Evolutionary conservation across 306 rosid species (phyloP).

Genomic region (Cercis canadensis): DNA sequence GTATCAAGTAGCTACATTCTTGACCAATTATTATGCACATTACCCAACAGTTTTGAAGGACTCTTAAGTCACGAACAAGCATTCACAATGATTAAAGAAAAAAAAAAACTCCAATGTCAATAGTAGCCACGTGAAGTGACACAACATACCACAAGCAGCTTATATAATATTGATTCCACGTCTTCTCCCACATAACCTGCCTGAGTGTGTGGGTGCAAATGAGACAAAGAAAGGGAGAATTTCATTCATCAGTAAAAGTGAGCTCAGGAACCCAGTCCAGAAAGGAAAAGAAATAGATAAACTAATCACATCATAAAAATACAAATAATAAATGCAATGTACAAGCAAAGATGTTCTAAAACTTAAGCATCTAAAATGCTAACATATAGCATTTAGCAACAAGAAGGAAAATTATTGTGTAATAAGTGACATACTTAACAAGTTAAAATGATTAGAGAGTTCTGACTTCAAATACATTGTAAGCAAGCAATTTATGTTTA

Average conservation of each 20-base stretch:
- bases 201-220: constrained; percentile 33
- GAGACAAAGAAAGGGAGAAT: neutral
- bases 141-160: constrained; percentile 59
- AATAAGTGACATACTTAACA: neutral
- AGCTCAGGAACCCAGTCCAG: neutral
- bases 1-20: neutral
- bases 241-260: constrained; percentile 9
- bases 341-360: neutral
- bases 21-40: neutral
- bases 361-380: too few species aligned
- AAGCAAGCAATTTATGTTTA: neutral
- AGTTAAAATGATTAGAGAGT: neutral
- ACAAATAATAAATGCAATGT: neutral
- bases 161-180: constrained; percentile 68
- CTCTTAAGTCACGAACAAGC: neutral
- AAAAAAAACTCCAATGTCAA: neutral
- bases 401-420: neutral
- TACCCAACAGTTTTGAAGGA: neutral
- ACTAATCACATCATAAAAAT: neutral
- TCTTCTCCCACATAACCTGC: constrained; percentile 88
- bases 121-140: constrained; percentile 14
- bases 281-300: neutral
- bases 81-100: neutral
- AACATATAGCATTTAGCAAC: too few species aligned
- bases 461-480: neutral